These are phyloP conservation scores for Tulasnella calospora DNA, from an alignment of 768 basidiomycete genomes.

Conservation along the genomic window DNA sequence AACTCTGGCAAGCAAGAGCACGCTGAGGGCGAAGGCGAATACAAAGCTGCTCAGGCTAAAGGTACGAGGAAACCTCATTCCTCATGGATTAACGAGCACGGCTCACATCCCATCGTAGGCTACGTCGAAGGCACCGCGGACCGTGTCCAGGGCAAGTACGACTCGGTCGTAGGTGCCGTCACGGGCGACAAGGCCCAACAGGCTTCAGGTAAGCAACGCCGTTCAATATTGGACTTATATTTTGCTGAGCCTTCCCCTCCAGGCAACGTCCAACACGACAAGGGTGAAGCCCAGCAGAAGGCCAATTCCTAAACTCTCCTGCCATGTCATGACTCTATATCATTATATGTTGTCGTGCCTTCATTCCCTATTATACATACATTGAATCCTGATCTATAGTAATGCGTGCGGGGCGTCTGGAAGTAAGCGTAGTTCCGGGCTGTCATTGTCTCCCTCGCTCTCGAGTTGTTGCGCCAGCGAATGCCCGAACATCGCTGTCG, in stretches of 20 bases:
- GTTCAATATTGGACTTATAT: not conserved
- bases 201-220: conserved; percentile 38
- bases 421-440: not conserved
- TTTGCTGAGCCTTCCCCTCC: not conserved
- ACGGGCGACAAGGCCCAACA: conserved; percentile 43
- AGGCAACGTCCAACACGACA: conserved; percentile 19
- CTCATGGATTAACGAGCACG: not conserved
- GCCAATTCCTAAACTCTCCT: conserved; percentile 1
- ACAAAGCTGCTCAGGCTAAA: conserved; percentile 31
- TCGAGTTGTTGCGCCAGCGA: not conserved
- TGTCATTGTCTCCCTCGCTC: not conserved
- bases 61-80: not conserved
- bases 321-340: not conserved
- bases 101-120: conserved; percentile 28
- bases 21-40: conserved; percentile 31
- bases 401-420: not conserved
- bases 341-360: not conserved
- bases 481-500: not conserved
- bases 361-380: not conserved
- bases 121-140: conserved; percentile 45
- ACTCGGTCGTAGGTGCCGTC: conserved; percentile 30
- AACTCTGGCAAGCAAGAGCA: conserved; percentile 27
- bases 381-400: not conserved
- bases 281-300: conserved; percentile 18
- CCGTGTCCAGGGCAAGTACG: conserved; percentile 30